Conservation (phyloP, 352 stramenopile genomes). For the Globisporangium perplexum region DNA sequence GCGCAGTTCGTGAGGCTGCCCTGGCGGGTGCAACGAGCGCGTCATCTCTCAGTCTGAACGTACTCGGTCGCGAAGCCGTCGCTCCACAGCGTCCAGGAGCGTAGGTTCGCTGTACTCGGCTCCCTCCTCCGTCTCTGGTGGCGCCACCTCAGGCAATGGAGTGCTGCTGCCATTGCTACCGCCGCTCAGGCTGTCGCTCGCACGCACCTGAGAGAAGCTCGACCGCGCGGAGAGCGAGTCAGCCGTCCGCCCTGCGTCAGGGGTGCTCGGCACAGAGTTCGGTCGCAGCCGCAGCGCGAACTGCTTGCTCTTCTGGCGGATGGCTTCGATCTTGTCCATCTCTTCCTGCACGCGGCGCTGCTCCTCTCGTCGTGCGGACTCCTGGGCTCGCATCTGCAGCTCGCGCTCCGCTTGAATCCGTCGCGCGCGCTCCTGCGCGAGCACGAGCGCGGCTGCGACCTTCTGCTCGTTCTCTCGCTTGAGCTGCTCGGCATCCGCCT, state of each 20-base stretch:
- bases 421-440: conserved; percentile 32
- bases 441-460: conserved; percentile 22
- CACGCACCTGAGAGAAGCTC: neutral
- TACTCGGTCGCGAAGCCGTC: conserved; percentile 3
- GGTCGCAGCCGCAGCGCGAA: conserved; percentile 10
- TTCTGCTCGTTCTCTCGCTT: conserved; percentile 25
- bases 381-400: conserved; percentile 18
- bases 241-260: neutral
- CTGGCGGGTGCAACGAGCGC: neutral
- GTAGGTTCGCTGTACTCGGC: neutral
- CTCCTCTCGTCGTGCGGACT: conserved; percentile 15
- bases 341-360: conserved; percentile 26
- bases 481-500: conserved; percentile 11
- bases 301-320: conserved; percentile 15
- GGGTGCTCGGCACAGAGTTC: neutral
- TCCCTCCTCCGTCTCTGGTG: neutral
- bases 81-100: conserved; percentile 5
- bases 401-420: conserved; percentile 22
- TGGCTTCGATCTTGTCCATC: conserved; percentile 33
- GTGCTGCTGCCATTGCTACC: neutral
- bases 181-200: neutral
- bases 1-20: neutral
- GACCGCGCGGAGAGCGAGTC: conserved; percentile 1
- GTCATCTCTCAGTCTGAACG: neutral
- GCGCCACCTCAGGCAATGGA: neutral